Base-by-base conservation (phyloP, 495 filamentous ascomycete species). In the Xylaria sp. region DNA sequence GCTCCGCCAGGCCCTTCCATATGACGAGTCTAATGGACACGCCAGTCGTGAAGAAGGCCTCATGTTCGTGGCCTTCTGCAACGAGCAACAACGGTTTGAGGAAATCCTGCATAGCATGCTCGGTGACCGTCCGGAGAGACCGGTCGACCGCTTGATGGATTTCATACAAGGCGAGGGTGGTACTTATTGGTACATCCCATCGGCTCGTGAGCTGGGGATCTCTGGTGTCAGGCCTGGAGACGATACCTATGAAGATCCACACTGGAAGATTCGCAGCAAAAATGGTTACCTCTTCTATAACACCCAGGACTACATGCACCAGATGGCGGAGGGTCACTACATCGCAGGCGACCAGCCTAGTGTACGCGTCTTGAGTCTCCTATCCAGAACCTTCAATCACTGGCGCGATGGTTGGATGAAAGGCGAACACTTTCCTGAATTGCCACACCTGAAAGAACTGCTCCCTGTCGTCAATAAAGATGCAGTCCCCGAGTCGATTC, bases 1-100 rank as follows among this genome's bases (percentile, higher is more conserved):
- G 33, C 33, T 72, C 41, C 70, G 70, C 41, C 70, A 72, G 41
- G 70, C 70, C 4, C 65, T 72, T n/a, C 70, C 70, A 2, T 72
- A 57, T 35, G 70, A 65, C 35, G 59, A 65, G 26, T 17, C 35
- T 5, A 31, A 64, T 48, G 48, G 35, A 1, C 68, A 63, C 24
- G 68, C 68, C 3, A 70, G 71, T 35, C 74, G 71, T 14, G 74
- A 76, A 33, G 61, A 69, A 65, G 71, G 74, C 62, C 1, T 73
- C 43, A 76, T 76, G 74, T 76, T 76, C 62, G 68, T 76, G 4
- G 74, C 71, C 29, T 76, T 76, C 40, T 71, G 69, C 65, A 76
- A 76, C 35, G 74, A 76, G n/a, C 74, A 76, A 65, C 35, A 70
- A 41, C 71, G 74, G 6, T 73, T 76, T 46, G 74, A 76, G 43